Evolutionary conservation across 495 filamentous ascomycete species (phyloP).

Genomic region (Xylaria cubensis): DNA sequence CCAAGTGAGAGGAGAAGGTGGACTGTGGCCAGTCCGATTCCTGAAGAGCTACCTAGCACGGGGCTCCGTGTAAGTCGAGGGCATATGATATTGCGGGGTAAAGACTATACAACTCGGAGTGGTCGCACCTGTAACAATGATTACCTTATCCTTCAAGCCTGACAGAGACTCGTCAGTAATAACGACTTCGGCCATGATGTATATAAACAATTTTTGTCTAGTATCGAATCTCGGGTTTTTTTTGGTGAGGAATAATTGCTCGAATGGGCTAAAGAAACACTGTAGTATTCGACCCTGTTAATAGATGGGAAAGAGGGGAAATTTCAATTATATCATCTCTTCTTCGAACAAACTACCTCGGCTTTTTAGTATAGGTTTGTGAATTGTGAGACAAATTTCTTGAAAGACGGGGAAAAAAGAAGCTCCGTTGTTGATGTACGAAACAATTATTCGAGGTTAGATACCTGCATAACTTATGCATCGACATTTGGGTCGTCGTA

Average conservation of each 20-base stretch:
- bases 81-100: background rate
- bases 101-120: background rate
- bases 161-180: constrained; percentile 42
- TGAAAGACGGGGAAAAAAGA: background rate
- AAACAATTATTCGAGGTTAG: background rate
- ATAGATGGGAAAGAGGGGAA: background rate
- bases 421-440: background rate
- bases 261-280: background rate
- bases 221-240: background rate
- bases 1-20: constrained; percentile 53
- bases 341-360: background rate
- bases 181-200: constrained; percentile 40
- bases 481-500: background rate
- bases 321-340: background rate
- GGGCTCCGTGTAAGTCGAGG: constrained; percentile 16
- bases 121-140: constrained; percentile 56
- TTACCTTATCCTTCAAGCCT: constrained; percentile 52
- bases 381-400: background rate
- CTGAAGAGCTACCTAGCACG: constrained; percentile 53
- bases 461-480: background rate
- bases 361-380: background rate
- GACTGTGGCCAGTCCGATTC: constrained; percentile 57
- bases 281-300: too few relatives aligned
- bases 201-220: background rate
- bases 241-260: background rate